Conservation (phyloP, 1,284 basidiomycete genomes). For the Neolentinus lepideus region DNA sequence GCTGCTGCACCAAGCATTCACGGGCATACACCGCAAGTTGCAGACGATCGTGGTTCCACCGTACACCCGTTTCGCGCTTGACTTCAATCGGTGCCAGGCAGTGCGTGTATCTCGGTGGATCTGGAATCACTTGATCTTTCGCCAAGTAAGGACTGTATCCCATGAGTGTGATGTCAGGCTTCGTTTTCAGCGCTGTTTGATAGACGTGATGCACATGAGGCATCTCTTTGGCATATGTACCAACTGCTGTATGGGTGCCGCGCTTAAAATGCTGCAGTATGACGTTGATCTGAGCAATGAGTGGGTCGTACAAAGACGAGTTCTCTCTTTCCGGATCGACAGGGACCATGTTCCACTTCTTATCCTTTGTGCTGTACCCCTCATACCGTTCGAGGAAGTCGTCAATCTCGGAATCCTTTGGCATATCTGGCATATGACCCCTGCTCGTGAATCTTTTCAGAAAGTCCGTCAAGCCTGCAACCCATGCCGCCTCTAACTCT, state of each 20-base stretch:
- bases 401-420: no score
- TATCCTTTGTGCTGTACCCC: no score
- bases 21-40: conserved; percentile 1
- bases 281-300: background rate
- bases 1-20: background rate
- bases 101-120: background rate
- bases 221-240: background rate
- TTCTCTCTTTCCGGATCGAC: no score
- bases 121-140: background rate
- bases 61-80: background rate
- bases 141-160: background rate
- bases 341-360: no score
- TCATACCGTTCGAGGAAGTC: no score
- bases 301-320: background rate
- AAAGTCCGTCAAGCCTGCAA: no score
- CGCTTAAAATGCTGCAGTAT: background rate
- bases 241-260: background rate
- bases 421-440: no score
- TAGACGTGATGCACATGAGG: background rate
- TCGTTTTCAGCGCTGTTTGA: background rate
- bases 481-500: no score
- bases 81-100: background rate
- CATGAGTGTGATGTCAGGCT: background rate
- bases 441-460: no score
- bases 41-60: background rate